These are phyloP conservation scores for Pseudocohnilembus persalinus DNA, from an alignment of 169 alveolate genomes.

Conservation along the genomic window DNA sequence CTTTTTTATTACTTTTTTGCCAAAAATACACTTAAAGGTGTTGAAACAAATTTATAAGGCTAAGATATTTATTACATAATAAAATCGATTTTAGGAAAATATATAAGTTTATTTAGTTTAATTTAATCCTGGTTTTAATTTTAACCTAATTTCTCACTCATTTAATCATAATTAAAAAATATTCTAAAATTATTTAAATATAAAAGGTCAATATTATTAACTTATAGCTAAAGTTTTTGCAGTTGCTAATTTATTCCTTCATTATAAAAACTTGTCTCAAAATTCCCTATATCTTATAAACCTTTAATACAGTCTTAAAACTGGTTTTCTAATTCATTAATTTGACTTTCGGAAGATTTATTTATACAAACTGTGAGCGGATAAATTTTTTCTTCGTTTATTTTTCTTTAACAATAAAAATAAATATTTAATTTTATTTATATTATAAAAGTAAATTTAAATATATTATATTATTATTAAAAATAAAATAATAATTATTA, in stretches of 20 bases:
- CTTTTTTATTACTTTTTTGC: slow-evolving; percentile 9
- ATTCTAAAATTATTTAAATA: slow-evolving; percentile 17
- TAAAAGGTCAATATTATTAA: slow-evolving; percentile 6
- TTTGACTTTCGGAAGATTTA: neutral
- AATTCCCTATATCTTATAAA: neutral
- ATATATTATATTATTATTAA: too few relatives aligned
- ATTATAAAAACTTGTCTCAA: neutral
- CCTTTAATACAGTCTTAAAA: neutral
- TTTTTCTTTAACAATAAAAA: neutral
- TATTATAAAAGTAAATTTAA: too few relatives aligned
- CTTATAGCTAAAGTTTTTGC: neutral
- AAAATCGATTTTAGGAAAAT: slow-evolving; percentile 17
- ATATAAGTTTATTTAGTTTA: slow-evolving; percentile 11
- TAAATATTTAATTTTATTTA: too few relatives aligned
- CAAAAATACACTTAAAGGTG: slow-evolving; percentile 6
- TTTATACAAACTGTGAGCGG: neutral
- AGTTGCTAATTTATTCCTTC: neutral
- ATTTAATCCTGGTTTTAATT: neutral
- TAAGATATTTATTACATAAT: slow-evolving; percentile 4
- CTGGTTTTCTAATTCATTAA: neutral
- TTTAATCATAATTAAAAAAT: slow-evolving; percentile 2
- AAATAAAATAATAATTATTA: too few relatives aligned
- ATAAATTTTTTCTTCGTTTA: neutral
- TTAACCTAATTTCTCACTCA: neutral
- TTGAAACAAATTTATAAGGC: slow-evolving; percentile 13